Percentiles rank a stretch among this genome's conserved stretches.
Evolutionary conservation across 1,284 basidiomycete genomes (phyloP).

Genomic region (Sphaerobolus stellatus): DNA sequence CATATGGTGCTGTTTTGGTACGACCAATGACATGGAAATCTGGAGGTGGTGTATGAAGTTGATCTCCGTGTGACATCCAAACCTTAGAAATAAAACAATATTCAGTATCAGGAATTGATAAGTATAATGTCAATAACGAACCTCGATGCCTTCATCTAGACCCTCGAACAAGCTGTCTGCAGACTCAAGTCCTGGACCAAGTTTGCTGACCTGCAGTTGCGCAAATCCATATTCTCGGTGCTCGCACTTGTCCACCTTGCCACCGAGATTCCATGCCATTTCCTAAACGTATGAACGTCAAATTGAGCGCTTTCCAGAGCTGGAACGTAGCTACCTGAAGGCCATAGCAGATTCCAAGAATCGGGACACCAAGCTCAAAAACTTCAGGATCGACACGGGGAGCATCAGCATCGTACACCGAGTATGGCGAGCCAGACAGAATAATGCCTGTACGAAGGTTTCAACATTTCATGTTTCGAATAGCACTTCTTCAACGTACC

Average conservation of each 20-base stretch:
- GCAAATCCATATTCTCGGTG: constrained; percentile 97
- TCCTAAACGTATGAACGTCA: constrained; percentile 51
- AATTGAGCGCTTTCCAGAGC: background rate
- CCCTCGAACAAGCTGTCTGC: constrained; percentile 83
- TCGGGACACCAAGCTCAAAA: constrained; percentile 88
- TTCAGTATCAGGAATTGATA: constrained; percentile 1
- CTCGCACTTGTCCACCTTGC: constrained; percentile 85
- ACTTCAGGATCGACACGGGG: constrained; percentile 96
- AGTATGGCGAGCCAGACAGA: constrained; percentile 97
- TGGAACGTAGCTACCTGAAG: constrained; percentile 64
- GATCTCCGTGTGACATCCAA: constrained; percentile 99
- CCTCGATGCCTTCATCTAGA: constrained; percentile 81
- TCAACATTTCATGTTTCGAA: background rate
- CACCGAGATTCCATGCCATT: constrained; percentile 89
- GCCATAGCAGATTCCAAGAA: constrained; percentile 98
- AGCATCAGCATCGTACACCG: constrained; percentile 91
- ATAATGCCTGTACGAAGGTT: constrained; percentile 75
- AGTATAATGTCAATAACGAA: constrained; percentile 36
- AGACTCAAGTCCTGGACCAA: constrained; percentile 49
- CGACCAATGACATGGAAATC: constrained; percentile 88
- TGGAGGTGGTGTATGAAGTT: constrained; percentile 79
- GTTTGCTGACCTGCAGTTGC: constrained; percentile 72
- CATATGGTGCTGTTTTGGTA: constrained; percentile 88
- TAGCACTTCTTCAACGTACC: constrained; percentile 46
- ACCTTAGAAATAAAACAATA: constrained; percentile 55